These are phyloP conservation scores for Termitomyces sp. DNA, from an alignment of 768 basidiomycete species.

Conservation along the genomic window DNA sequence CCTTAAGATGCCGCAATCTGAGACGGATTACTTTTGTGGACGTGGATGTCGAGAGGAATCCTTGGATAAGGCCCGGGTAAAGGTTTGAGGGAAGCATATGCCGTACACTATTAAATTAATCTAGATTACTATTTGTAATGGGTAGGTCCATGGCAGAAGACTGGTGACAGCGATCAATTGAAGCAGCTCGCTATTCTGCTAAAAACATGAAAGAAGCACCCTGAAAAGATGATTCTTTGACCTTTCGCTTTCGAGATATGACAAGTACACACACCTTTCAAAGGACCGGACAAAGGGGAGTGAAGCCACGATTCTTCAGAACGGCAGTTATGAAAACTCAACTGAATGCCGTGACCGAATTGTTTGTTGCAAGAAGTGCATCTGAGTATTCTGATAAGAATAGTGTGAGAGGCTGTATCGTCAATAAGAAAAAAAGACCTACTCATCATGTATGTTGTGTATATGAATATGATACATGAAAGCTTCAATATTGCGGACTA, in stretches of 20 bases:
- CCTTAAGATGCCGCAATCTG: constrained; percentile 50
- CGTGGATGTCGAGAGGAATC: constrained; percentile 52
- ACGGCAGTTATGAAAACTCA: neutral
- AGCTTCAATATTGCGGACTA: constrained; percentile 33
- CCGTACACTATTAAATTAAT: neutral
- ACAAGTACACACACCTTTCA: neutral
- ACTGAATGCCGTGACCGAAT: neutral
- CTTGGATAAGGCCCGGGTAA: neutral
- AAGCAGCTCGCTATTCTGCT: neutral
- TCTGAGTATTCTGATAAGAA: neutral
- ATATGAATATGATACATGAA: constrained; percentile 51
- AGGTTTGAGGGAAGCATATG: neutral
- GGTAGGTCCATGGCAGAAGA: too few species aligned
- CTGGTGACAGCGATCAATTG: neutral
- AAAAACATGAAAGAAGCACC: constrained; percentile 4
- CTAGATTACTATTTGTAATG: neutral
- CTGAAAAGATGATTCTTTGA: neutral
- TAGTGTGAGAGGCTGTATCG: neutral
- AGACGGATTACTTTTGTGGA: constrained; percentile 58
- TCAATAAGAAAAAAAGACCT: constrained; percentile 8
- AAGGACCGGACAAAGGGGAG: neutral
- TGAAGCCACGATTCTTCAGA: neutral
- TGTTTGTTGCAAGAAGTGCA: neutral
- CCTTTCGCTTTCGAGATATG: neutral
- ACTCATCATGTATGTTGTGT: constrained; percentile 46